Base-by-base conservation (phyloP, 2,329 filamentous ascomycete genomes). In the Metarhizium sp. region DNA sequence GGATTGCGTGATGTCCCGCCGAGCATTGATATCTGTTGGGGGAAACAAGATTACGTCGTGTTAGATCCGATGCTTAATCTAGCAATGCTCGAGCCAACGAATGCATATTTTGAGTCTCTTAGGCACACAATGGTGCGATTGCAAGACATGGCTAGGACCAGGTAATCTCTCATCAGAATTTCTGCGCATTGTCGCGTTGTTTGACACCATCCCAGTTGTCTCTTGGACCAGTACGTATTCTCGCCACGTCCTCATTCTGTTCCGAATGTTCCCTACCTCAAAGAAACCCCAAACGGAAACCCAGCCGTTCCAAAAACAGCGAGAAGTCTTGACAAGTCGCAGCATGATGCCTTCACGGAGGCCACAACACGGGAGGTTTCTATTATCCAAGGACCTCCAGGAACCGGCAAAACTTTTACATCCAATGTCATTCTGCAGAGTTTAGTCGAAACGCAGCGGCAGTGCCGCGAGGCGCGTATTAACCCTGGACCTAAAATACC, bases 351-450 rank as follows among this genome's bases (percentile, higher is more conserved):
- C 0, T 75, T 94, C 0, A 72, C 79, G 16, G 75, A 82, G 1
- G 91, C 95, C 58, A 70, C 94, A 1, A 87, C 85, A 0, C 87
- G 83, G 55, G 80, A 82, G 50, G 64, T 96, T 1, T 82, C 89
- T 0, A 84, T 96, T 36, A 71, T 96, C 0, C 92, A 96, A 71
- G 92, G 92, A 0, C 91, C 91, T 10, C 91, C 90, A 0, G 80
- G 80, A 0, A 82, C 79, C 0, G 80, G 80, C 4, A 96, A 96
- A 66, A 96, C 92, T 0, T 87, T 87, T 60, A 87, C 91, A 0
- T 94, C 90, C 0, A 82, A 92, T 2, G 73, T 84, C 30, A 86
- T 87, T 0, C 68, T 96, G 10, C 60, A 67, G 14, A 69, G 66
- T 34, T 59, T 63, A 2, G 52, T 69, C 2, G 82, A 80, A 50